A percentile compares a stretch with the other conserved stretches of the same genome.
phyloP scores from a whole-genome alignment of 345 rosid species.

The Lumnitzera racemosa region DNA sequence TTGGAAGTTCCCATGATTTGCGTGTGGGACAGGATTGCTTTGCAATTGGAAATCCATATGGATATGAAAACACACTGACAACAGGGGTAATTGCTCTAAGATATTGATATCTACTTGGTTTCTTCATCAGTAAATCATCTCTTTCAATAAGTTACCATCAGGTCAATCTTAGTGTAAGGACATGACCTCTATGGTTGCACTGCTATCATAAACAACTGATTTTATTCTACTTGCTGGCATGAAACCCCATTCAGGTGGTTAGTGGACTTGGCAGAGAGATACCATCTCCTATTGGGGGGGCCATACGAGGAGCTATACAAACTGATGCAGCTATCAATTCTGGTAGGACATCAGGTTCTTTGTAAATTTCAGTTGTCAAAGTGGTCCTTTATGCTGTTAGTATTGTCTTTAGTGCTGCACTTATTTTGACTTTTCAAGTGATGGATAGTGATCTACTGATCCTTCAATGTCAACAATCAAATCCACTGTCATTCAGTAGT shows the following conservation, averaged over 20 bases:
- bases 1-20: constrained; percentile 64
- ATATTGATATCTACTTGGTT: too few species aligned
- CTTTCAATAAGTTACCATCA: too few species aligned
- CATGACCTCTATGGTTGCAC: not conserved
- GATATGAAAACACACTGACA: constrained; percentile 88
- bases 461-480: too few species aligned
- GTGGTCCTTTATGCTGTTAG: too few species aligned
- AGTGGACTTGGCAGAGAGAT: constrained; percentile 89
- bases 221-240: not conserved
- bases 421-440: too few species aligned
- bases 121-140: too few species aligned
- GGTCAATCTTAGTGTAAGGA: too few species aligned
- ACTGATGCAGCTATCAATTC: constrained; percentile 87
- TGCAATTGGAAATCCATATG: constrained; percentile 87
- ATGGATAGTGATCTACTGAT: too few species aligned
- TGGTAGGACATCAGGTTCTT: constrained; percentile 21
- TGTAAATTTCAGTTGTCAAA: too few species aligned
- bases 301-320: constrained; percentile 77
- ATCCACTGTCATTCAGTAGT: too few species aligned
- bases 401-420: too few species aligned
- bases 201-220: too few species aligned
- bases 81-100: constrained; percentile 52
- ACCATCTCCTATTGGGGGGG: constrained; percentile 77
- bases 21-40: constrained; percentile 82
- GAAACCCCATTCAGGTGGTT: constrained; percentile 44